Evolutionary conservation across 306 rosid genomes (phyloP).

Genomic region (Rubus parviflorus): DNA sequence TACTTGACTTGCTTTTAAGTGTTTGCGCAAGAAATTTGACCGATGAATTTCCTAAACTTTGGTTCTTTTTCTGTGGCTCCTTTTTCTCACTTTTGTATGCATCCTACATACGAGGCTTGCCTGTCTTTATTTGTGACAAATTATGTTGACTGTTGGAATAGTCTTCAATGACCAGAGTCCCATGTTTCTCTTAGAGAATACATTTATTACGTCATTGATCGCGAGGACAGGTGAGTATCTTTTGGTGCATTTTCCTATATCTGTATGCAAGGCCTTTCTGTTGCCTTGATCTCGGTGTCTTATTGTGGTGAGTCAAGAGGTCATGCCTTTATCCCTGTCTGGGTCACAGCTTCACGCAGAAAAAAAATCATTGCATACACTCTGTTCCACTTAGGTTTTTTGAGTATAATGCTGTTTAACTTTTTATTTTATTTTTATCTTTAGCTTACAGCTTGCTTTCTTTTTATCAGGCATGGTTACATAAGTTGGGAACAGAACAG

Average conservation of each 20-base stretch:
- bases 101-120: too few species aligned
- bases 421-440: neutral
- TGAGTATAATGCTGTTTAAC: too few species aligned
- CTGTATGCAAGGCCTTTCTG: too few species aligned
- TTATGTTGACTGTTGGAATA: too few species aligned
- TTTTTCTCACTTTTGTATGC: too few species aligned
- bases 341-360: neutral
- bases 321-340: neutral
- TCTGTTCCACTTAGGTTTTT: neutral
- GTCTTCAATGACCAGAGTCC: too few species aligned
- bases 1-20: neutral
- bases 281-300: neutral
- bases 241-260: too few species aligned
- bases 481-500: slow-evolving; percentile 71
- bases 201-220: too few species aligned
- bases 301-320: neutral
- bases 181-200: too few species aligned
- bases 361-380: neutral
- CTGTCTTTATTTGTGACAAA: too few species aligned
- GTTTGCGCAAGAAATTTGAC: neutral
- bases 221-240: too few species aligned
- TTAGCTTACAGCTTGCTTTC: slow-evolving; percentile 12
- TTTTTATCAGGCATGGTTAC: slow-evolving; percentile 76
- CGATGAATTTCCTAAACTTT: neutral
- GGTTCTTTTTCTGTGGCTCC: too few species aligned